A percentile compares a stretch with the other conserved stretches of the same genome.
Conservation (phyloP, 2,329 filamentous ascomycete genomes). For the Drechmeria coniospora region DNA sequence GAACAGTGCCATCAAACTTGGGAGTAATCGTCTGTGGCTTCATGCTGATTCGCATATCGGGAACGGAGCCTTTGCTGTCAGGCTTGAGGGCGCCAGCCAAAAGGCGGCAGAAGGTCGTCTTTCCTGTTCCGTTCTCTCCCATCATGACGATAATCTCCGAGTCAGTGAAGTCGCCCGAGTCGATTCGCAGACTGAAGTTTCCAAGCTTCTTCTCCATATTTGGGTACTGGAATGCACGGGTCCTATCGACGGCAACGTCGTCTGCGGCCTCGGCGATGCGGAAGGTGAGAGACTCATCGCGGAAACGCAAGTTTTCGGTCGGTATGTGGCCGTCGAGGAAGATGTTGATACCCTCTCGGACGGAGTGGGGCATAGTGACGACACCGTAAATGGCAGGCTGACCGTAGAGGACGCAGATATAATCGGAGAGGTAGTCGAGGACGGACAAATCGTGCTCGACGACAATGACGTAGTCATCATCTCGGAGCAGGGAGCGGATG, state of each 20-base stretch:
- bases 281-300: slow-evolving; percentile 93
- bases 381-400: slow-evolving; percentile 94
- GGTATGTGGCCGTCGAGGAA: slow-evolving; percentile 97
- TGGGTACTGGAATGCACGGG: slow-evolving; percentile 75
- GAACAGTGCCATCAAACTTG: slow-evolving; percentile 93
- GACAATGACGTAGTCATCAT: slow-evolving; percentile 92
- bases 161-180: slow-evolving; percentile 80
- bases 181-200: slow-evolving; percentile 69
- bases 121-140: slow-evolving; percentile 98
- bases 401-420: slow-evolving; percentile 93
- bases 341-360: slow-evolving; percentile 98
- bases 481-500: slow-evolving; percentile 77
- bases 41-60: slow-evolving; percentile 95
- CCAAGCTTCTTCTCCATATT: slow-evolving; percentile 87
- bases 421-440: slow-evolving; percentile 95
- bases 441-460: slow-evolving; percentile 99
- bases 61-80: slow-evolving; percentile 62
- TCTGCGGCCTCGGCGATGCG: slow-evolving; percentile 80
- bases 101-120: slow-evolving; percentile 97
- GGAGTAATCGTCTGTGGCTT: slow-evolving; percentile 99
- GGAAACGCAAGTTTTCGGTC: slow-evolving; percentile 96
- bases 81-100: slow-evolving; percentile 88
- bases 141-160: slow-evolving; percentile 99
- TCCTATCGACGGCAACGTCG: slow-evolving; percentile 73
- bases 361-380: slow-evolving; percentile 85